Conservation (phyloP, 805 yeast genomes). For the Deakozyma indianensis region DNA sequence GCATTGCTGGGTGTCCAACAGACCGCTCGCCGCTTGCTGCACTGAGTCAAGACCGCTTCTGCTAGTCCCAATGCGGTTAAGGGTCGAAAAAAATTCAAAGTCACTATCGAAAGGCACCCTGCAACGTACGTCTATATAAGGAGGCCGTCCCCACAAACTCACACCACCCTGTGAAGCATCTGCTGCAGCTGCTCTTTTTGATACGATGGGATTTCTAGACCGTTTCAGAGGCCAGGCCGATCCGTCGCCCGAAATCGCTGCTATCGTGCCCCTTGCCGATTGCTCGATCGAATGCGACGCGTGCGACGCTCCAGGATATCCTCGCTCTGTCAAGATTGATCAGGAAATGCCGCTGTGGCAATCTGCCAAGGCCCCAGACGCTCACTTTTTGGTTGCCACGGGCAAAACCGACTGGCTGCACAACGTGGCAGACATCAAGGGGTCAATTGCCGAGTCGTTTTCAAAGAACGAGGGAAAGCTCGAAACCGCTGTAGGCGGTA, state of each 20-base stretch:
- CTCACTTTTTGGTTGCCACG: conserved; percentile 72
- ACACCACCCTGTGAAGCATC: no score
- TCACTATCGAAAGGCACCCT: no score
- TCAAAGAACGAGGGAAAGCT: conserved; percentile 10
- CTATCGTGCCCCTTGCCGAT: conserved; percentile 30
- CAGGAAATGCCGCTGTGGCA: conserved; percentile 42
- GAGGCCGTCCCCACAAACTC: no score
- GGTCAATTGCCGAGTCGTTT: conserved; percentile 33
- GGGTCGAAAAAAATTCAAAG: no score
- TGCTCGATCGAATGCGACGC: conserved; percentile 31
- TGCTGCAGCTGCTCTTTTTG: no score
- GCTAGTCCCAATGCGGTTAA: no score
- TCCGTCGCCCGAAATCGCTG: conserved; percentile 20
- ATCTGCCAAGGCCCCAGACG: conserved; percentile 50
- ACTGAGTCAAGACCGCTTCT: no score
- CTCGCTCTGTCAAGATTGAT: conserved; percentile 34
- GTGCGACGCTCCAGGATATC: conserved; percentile 32
- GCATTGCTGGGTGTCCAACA: no score
- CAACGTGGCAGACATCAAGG: conserved; percentile 41
- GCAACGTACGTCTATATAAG: no score
- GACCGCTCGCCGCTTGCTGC: no score
- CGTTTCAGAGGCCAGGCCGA: neutral
- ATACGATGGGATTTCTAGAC: neutral
- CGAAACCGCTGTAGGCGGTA: conserved; percentile 11
- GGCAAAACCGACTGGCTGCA: conserved; percentile 77